A percentile compares a stretch with the other conserved stretches of the same genome.
Conservation (phyloP, 768 basidiomycete species). For the Boletus pseudo-olivaceus region DNA sequence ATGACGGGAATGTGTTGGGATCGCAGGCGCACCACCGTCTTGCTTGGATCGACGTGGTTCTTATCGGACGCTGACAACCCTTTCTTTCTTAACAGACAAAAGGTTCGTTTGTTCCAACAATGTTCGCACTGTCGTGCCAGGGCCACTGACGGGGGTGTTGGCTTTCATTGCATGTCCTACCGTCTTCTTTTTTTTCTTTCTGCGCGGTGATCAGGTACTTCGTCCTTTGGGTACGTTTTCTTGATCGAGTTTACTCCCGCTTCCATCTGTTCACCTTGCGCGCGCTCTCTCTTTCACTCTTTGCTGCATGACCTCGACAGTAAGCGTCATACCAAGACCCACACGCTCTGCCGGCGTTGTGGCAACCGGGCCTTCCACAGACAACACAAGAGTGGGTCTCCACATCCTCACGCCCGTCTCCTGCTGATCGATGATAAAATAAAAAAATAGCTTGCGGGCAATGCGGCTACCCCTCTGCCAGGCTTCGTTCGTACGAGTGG, state of each 20-base stretch:
- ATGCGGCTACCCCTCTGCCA: constrained; percentile 96
- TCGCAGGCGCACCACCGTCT: neutral
- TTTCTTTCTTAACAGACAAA: constrained; percentile 59
- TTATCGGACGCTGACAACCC: constrained; percentile 19
- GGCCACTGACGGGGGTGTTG: constrained; percentile 12
- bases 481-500: constrained; percentile 96
- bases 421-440: too few species aligned
- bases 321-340: constrained; percentile 96
- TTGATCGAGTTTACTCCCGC: neutral
- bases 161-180: too few species aligned
- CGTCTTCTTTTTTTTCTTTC: neutral
- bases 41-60: neutral
- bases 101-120: constrained; percentile 51
- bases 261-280: neutral
- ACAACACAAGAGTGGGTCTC: constrained; percentile 89
- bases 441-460: constrained; percentile 78
- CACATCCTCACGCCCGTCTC: too few species aligned
- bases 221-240: constrained; percentile 83
- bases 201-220: constrained; percentile 69
- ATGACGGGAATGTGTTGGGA: constrained; percentile 28
- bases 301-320: constrained; percentile 35
- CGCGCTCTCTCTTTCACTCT: too few species aligned
- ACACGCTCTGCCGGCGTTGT: constrained; percentile 97
- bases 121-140: neutral
- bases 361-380: constrained; percentile 95